These are phyloP conservation scores for Calonectria fujianensis DNA, from an alignment of 2,329 filamentous ascomycete species.

Conservation along the genomic window DNA sequence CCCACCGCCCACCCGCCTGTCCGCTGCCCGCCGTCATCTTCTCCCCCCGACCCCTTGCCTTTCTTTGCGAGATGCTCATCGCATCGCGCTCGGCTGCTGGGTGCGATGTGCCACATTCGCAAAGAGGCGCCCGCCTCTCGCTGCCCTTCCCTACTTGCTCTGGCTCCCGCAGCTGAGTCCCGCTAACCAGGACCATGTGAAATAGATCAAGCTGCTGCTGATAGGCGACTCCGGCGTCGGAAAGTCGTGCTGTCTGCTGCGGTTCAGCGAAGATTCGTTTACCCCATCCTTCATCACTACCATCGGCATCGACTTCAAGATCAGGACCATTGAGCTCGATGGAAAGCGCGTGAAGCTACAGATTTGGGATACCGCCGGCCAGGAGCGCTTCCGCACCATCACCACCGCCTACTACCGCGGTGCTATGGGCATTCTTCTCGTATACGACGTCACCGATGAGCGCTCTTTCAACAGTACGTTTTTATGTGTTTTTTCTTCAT, in stretches of 20 bases:
- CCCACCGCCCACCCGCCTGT: constrained; percentile 46
- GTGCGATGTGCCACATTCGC: constrained; percentile 4
- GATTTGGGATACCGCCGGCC: constrained; percentile 99
- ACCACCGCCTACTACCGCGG: constrained; percentile 99
- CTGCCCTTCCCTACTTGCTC: background rate
- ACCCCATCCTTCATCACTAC: constrained; percentile 99
- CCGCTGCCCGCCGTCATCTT: constrained; percentile 31
- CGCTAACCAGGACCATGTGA: constrained; percentile 44
- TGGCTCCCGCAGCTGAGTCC: constrained; percentile 1
- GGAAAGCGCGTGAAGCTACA: constrained; percentile 99
- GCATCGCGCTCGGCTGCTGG: constrained; percentile 5
- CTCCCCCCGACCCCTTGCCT: constrained; percentile 37
- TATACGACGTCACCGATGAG: constrained; percentile 99
- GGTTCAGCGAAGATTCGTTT: constrained; percentile 98
- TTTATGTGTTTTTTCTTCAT: background rate
- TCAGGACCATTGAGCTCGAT: constrained; percentile 98
- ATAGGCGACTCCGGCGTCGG: constrained; percentile 98
- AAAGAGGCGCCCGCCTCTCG: constrained; percentile 18
- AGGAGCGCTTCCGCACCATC: constrained; percentile 98
- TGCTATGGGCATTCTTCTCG: constrained; percentile 97
- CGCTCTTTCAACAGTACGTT: constrained; percentile 92
- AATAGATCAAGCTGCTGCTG: constrained; percentile 94
- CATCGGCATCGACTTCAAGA: constrained; percentile 99
- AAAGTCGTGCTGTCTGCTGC: constrained; percentile 96
- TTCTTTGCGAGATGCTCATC: constrained; percentile 23